These are phyloP conservation scores for Aureobasidium musti DNA, from an alignment of 2,329 filamentous ascomycete genomes.

Conservation along the genomic window DNA sequence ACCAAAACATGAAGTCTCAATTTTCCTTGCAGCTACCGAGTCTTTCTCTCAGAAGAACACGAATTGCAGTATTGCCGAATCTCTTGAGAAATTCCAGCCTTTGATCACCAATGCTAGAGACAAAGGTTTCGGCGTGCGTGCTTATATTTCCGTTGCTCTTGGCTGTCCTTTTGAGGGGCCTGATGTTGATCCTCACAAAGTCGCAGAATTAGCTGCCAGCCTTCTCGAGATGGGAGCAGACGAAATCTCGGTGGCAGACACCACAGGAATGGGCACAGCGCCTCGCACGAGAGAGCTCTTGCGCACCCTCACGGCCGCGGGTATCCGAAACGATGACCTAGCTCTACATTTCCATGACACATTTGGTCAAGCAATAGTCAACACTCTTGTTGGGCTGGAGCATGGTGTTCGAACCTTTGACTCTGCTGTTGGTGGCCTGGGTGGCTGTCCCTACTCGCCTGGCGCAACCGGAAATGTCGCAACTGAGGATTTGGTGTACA, in stretches of 20 bases:
- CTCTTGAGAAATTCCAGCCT: constrained; percentile 67
- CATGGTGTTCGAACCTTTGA: constrained; percentile 79
- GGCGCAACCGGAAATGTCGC: constrained; percentile 85
- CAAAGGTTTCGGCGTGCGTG: constrained; percentile 67
- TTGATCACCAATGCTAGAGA: constrained; percentile 70
- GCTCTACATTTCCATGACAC: constrained; percentile 90
- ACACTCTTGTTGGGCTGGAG: constrained; percentile 74
- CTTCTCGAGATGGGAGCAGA: constrained; percentile 85
- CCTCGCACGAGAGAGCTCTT: constrained; percentile 66
- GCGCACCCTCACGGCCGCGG: constrained; percentile 64
- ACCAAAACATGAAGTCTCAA: constrained; percentile 63
- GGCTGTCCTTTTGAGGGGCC: constrained; percentile 75
- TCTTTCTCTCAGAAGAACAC: constrained; percentile 78
- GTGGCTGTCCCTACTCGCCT: constrained; percentile 81
- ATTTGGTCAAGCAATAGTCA: constrained; percentile 81
- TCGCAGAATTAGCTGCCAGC: constrained; percentile 62
- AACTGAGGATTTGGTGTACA: constrained; percentile 81
- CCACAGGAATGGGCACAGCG: constrained; percentile 86
- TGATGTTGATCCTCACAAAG: constrained; percentile 59
- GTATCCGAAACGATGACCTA: constrained; percentile 68
- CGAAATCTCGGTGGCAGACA: constrained; percentile 87
- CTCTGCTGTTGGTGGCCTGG: constrained; percentile 74
- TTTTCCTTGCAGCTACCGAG: constrained; percentile 82
- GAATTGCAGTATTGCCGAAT: constrained; percentile 76
- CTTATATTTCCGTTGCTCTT: constrained; percentile 78